Base-by-base conservation (phyloP, 495 filamentous ascomycete species). In the Sordaria brevicollis region DNA sequence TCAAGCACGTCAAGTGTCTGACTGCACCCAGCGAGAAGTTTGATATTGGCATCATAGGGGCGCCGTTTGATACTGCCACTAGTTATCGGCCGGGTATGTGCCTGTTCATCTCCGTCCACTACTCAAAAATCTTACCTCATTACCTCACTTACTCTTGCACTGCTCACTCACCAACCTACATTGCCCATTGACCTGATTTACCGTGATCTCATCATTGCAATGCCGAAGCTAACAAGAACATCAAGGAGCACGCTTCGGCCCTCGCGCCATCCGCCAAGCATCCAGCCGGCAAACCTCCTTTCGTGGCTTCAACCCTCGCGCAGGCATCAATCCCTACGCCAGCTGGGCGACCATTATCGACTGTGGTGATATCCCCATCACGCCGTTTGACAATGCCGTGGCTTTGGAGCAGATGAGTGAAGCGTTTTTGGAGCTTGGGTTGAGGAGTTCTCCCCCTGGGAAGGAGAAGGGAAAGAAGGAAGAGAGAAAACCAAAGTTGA, bases 281-380 rank as follows among this genome's bases (percentile, higher is more conserved):
- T 92, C 89, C 34, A 86, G 89, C 8, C 85, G 91, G 36, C 91
- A 94, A 77, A 89, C 89, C 43, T 81, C 87, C 17, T 89, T 89
- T 68, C 88, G 91, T 19, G 88, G 88, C 78, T 95, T 89, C 85
- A 95, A 95, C 78, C 86, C 89, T 1, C 89, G 91, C 9, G 91
- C 91, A 0, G 85, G 84, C 15, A 86, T 94, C 43, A 95, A 95
- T 78, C 92, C 92, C 1, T 93, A 93, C 78, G 77, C 79, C 38
- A 90, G 85, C 54, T 92, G 89, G 88, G 90, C 90, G 3, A 87
- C 81, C 21, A 86, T 94, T 70, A 82, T 92, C 68, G 91, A 94
- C 81, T 94, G 91, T 79, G 91, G 92, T 35, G 92, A 94, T 76
- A 91, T 93, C 73, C 92, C 92, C n/a, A 84, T 92, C 68, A 89